These are phyloP conservation scores for Pelargonium fulgidum DNA, from an alignment of 441 rosid genomes.

Conservation along the genomic window DNA sequence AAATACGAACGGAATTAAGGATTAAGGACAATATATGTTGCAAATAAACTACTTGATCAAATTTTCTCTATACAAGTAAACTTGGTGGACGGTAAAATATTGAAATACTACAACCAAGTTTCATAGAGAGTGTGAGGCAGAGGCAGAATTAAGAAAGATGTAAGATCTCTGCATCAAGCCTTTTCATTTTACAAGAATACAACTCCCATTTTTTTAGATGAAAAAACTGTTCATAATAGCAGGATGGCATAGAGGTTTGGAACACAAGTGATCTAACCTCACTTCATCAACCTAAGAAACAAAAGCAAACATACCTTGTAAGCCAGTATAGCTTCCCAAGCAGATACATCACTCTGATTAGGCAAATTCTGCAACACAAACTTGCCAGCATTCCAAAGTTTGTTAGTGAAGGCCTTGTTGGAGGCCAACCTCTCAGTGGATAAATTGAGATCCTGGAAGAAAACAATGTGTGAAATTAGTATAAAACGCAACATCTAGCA, in stretches of 20 bases:
- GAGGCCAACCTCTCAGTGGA: constrained; percentile 89
- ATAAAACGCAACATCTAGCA: constrained; percentile 20
- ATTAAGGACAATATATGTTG: background rate
- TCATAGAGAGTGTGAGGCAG: background rate
- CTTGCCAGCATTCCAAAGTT: constrained; percentile 98
- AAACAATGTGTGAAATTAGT: constrained; percentile 19
- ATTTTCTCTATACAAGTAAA: background rate
- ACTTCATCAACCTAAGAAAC: constrained; percentile 11
- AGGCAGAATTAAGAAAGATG: background rate
- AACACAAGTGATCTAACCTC: constrained; percentile 4
- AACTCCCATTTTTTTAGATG: background rate
- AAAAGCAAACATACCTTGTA: constrained; percentile 43
- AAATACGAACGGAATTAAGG: background rate
- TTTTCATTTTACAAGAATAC: background rate
- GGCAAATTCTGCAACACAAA: constrained; percentile 82
- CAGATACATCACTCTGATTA: constrained; percentile 49
- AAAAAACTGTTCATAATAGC: background rate
- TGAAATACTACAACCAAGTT: background rate
- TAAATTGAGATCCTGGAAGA: constrained; percentile 77
- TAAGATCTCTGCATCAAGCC: background rate
- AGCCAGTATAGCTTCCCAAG: constrained; percentile 62
- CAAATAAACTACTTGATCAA: background rate
- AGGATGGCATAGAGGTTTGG: constrained; percentile 7
- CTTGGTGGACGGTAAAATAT: background rate
- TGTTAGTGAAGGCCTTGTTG: constrained; percentile 91